Evolutionary conservation across 1,139 yeast species (phyloP), one percentile per base, ranked within the genome.

Genomic region (Torulaspora globosa): DNA sequence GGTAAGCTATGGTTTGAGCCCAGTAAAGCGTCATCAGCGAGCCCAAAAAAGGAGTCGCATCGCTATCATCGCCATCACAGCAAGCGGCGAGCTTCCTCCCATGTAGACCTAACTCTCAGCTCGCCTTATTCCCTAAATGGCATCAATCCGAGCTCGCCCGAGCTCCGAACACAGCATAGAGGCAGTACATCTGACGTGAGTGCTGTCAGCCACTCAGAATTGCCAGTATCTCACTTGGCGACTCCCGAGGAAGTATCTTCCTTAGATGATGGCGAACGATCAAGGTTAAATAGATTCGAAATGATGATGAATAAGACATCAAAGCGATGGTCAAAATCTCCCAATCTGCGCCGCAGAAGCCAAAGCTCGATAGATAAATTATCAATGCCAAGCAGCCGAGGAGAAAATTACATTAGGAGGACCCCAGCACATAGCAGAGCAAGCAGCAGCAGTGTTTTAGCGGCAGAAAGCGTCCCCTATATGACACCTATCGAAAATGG

Each of bases 1-100:
- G 89, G 89, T 0, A 71, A 74, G 26, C 60, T 73, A 6, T 80
- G 90, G 84, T 82, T 76, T 54, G 82, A 82, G 1, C 49, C 48
- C 6, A 29, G 35, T 15, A 38, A 27, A 12, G 41, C 18, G 9
- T 19, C 49, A 23, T 14, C 50, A 32, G 31, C 46, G 40, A 35
- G 35, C 24, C 33, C 43, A 8, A 31, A 26, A n/a, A 42, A 42
- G 37, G 46, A 46, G 12, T 12, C 32, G 11, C 43, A 37, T 31
- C 49, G 41, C 8, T 50, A 40, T 33, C 48, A 41, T 24, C 38
- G 48, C 8, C 39, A 38, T 6, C 49, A 43, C 27, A 26, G 39
- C 21, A 34, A 46, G 19, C 47, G 42, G 11, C 44, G 39, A 3
- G 27, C 35, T 19, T 44, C 47, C 11, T 41, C 44, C 7, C 39